Evolutionary conservation across 163 green algal species (phyloP), one percentile per base, ranked within the genome.

Genomic region (Chlorella variabilis): DNA sequence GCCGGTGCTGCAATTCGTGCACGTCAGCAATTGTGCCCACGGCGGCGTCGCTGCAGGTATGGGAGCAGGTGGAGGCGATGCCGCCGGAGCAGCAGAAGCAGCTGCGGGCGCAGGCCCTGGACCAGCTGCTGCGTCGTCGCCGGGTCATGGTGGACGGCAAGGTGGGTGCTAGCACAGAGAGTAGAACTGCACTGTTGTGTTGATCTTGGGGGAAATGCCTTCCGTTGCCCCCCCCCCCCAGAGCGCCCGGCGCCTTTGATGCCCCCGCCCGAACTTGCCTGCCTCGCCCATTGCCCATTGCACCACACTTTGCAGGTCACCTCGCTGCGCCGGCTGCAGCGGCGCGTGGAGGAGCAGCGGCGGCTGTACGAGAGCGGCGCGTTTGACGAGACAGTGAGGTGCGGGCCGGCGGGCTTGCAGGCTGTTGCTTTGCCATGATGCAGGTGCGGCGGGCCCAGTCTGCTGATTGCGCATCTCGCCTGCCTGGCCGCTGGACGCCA

Each of bases 281-380:
- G 29, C 18, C 31, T 71, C 3, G 15, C 29, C 23, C 1, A 4
- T 5, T 21, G 2, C 1, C 51, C 17, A 3, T 15, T 31, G 74
- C 74, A 4, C 25, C 27, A 15, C 1, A 27, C 17, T 4, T 15
- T 31, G 74, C 74, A 81, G 74, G 8, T 20, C 11, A 65, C 31
- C 17, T 81, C 74, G 7, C n/a, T 81, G 18, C 70, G 48, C 42
- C 17, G 41, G n/a, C 18, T 48, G 33, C n/a, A 29, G 13, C 31
- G 48, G 31, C 62, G 39, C n/a, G 20, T 83, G 42, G 36, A 73
- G 15, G 63, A 70, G 38, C 38, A 56, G 67, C 39, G 54, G 38
- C 23, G 34, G 66, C 59, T 51, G 79, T 85, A 54, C 63, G 67
- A 85, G 65, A 68, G 36, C 21, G 79, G 79, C 13, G 66, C 74